Conservation (phyloP, 805 yeast genomes). For the Wickerhamiella domercqiae region DNA sequence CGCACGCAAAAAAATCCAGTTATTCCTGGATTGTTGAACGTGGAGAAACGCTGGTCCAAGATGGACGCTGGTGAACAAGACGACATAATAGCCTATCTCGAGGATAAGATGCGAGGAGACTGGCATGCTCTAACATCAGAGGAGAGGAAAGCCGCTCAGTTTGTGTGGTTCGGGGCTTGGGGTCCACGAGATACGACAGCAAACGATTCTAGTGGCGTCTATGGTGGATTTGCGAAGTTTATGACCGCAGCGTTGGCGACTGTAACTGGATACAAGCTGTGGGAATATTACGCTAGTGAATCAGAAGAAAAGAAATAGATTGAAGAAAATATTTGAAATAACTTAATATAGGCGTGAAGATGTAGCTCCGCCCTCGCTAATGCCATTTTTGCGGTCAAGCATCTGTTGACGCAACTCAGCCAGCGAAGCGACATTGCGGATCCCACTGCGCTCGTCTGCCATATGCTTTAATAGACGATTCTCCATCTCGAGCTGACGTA, state of each 20-base stretch:
- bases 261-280: conserved; percentile 17
- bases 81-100: conserved; percentile 24
- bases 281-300: background rate
- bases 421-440: conserved; percentile 21
- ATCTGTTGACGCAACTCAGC: conserved; percentile 13
- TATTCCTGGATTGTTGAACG: conserved; percentile 20
- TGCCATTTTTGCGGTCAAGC: no score
- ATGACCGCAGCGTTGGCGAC: conserved; percentile 15
- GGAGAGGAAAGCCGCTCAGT: conserved; percentile 24
- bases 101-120: conserved; percentile 24
- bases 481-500: conserved; percentile 85
- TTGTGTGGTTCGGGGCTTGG: conserved; percentile 24
- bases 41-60: conserved; percentile 22
- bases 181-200: conserved; percentile 21
- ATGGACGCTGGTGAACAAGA: conserved; percentile 26
- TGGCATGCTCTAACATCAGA: conserved; percentile 22
- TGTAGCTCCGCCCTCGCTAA: no score
- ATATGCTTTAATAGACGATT: conserved; percentile 69
- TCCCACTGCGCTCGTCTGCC: conserved; percentile 54
- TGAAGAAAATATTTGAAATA: background rate
- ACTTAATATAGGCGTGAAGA: no score
- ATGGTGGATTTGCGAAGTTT: conserved; percentile 14
- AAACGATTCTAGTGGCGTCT: conserved; percentile 15
- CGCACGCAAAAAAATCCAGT: conserved; percentile 21
- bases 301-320: background rate